phyloP scores from a whole-genome alignment of 164 flowering plant genomes.

The Platanus orientalis region DNA sequence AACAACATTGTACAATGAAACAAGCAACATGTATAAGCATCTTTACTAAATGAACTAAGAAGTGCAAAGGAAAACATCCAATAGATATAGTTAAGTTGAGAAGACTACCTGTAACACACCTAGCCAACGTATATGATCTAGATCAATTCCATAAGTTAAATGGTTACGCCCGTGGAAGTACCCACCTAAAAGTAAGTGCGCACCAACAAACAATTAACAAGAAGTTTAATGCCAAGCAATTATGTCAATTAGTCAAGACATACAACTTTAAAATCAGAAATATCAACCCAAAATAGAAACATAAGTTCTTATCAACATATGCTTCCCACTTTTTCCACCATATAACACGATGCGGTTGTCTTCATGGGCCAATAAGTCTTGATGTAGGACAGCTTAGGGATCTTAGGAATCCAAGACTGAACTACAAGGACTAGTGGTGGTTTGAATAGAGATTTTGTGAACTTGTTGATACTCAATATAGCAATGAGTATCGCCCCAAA shows the following conservation, averaged over 20 bases:
- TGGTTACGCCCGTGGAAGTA: conserved; percentile 66
- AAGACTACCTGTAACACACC: conserved; percentile 71
- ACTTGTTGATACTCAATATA: no score
- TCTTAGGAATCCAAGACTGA: no score
- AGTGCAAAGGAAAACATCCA: background rate
- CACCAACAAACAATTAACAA: background rate
- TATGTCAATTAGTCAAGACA: background rate
- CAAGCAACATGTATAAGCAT: background rate
- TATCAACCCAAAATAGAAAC: background rate
- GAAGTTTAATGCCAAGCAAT: background rate
- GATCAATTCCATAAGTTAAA: conserved; percentile 70
- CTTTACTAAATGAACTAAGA: background rate
- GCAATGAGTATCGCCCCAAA: no score
- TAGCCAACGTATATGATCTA: conserved; percentile 54
- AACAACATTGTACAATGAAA: background rate
- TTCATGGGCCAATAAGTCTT: no score
- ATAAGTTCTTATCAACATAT: background rate
- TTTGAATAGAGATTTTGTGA: no score
- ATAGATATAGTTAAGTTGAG: background rate
- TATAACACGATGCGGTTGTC: background rate
- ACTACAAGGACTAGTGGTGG: no score
- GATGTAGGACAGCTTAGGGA: no score
- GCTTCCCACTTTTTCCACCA: background rate
- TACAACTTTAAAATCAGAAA: background rate
- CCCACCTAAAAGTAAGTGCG: conserved; percentile 46